Evolutionary conservation across 2,329 filamentous ascomycete genomes (phyloP).

Genomic region (Beauveria medogensis): DNA sequence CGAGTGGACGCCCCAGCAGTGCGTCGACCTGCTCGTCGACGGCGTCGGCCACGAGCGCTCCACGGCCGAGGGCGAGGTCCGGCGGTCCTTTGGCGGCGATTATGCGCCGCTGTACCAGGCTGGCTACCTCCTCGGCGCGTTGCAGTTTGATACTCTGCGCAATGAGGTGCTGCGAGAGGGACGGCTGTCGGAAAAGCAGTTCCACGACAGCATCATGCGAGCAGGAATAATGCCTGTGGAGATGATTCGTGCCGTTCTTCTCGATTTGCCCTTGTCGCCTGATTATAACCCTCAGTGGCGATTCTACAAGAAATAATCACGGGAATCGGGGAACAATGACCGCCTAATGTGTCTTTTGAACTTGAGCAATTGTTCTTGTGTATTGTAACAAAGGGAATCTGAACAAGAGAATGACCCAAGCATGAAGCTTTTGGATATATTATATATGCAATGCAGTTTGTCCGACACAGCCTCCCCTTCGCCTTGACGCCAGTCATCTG

Average conservation of each 20-base stretch:
- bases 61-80: conserved; percentile 53
- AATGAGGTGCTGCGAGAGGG: conserved; percentile 36
- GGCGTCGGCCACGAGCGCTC: conserved; percentile 50
- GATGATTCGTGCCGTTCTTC: conserved; percentile 40
- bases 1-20: conserved; percentile 43
- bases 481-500: neutral
- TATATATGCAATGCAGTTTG: neutral
- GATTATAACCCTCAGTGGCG: conserved; percentile 42
- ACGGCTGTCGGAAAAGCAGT: conserved; percentile 40
- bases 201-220: conserved; percentile 45
- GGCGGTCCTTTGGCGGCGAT: conserved; percentile 46
- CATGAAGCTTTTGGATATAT: neutral
- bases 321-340: neutral
- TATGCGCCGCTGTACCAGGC: conserved; percentile 52
- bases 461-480: neutral
- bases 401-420: neutral
- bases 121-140: conserved; percentile 50
- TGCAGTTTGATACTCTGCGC: conserved; percentile 45
- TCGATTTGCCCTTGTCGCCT: conserved; percentile 29
- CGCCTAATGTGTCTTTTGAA: too few species aligned
- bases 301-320: conserved; percentile 32
- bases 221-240: conserved; percentile 48
- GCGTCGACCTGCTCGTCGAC: conserved; percentile 48
- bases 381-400: neutral
- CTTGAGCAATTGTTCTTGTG: neutral